These are phyloP conservation scores for Paramecium primaurelia DNA, from an alignment of 73 alveolate species.

Conservation along the genomic window DNA sequence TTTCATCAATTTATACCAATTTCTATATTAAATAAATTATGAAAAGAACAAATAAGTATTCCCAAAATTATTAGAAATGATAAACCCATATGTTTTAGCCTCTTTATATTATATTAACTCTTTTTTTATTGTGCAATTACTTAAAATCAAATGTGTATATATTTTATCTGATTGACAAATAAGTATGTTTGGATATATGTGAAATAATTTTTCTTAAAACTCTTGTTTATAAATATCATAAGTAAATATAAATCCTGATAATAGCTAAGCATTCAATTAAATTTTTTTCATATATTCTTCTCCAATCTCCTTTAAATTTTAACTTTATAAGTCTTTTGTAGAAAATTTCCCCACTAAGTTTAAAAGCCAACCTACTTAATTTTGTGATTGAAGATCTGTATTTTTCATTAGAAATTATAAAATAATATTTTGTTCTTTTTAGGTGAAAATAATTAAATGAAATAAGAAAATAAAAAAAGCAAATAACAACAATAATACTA, in stretches of 20 bases:
- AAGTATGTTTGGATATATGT: slow-evolving; percentile 15
- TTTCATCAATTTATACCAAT: slow-evolving; percentile 40
- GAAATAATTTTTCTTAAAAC: neutral
- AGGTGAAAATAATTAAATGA: neutral
- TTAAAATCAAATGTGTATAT: neutral
- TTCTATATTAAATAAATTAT: neutral
- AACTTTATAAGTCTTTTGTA: neutral
- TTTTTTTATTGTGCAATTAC: neutral
- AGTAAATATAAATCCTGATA: neutral
- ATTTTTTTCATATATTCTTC: slow-evolving; percentile 27
- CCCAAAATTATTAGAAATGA: slow-evolving; percentile 18
- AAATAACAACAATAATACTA: neutral
- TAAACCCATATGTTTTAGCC: slow-evolving; percentile 27
- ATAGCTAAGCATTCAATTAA: neutral
- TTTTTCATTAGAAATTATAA: neutral
- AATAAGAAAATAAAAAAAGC: neutral
- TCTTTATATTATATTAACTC: neutral
- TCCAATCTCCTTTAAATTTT: neutral
- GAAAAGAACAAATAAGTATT: slow-evolving; percentile 38
- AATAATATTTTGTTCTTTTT: neutral
- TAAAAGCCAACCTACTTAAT: slow-evolving; percentile 22
- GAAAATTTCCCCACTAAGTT: slow-evolving; percentile 32
- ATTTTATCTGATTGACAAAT: neutral
- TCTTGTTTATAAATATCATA: neutral
- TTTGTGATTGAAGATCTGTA: neutral